These are phyloP conservation scores for Saccharomyces paradoxus DNA, from an alignment of 805 yeast genomes.

Conservation along the genomic window DNA sequence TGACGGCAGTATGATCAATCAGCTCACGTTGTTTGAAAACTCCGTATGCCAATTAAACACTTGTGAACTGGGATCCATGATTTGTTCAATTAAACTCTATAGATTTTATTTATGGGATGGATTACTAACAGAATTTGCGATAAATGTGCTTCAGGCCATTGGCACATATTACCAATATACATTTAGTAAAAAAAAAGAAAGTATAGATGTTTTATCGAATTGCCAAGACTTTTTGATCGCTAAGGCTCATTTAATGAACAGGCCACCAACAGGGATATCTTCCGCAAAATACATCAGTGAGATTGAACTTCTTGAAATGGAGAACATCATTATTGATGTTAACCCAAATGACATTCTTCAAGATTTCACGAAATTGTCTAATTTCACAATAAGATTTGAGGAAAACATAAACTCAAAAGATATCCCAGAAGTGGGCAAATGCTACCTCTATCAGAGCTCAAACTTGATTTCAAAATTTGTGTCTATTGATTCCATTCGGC, in stretches of 20 bases:
- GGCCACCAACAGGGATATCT: neutral
- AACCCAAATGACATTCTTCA: neutral
- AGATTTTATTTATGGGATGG: conserved; percentile 10
- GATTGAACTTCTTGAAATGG: conserved; percentile 8
- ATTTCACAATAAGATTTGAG: neutral
- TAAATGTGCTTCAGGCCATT: conserved; percentile 5
- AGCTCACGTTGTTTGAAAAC: conserved; percentile 13
- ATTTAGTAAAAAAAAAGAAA: conserved; percentile 1
- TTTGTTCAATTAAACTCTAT: conserved; percentile 25
- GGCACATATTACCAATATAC: conserved; percentile 6
- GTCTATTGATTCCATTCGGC: conserved; percentile 12
- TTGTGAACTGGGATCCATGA: conserved; percentile 30
- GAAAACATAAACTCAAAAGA: neutral
- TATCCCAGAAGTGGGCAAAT: conserved; percentile 8
- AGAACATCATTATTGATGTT: conserved; percentile 7
- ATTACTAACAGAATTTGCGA: conserved; percentile 6
- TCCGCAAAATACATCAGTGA: neutral
- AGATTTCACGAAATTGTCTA: neutral
- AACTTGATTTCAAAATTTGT: conserved; percentile 13
- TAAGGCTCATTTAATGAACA: neutral
- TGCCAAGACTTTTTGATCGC: conserved; percentile 30
- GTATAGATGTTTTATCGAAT: conserved; percentile 1
- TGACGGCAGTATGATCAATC: conserved; percentile 17
- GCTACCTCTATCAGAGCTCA: conserved; percentile 13
- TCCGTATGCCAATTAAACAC: conserved; percentile 6